Conservation (phyloP, 2,329 filamentous ascomycete species). For the Emergomyces pasteurianus region DNA sequence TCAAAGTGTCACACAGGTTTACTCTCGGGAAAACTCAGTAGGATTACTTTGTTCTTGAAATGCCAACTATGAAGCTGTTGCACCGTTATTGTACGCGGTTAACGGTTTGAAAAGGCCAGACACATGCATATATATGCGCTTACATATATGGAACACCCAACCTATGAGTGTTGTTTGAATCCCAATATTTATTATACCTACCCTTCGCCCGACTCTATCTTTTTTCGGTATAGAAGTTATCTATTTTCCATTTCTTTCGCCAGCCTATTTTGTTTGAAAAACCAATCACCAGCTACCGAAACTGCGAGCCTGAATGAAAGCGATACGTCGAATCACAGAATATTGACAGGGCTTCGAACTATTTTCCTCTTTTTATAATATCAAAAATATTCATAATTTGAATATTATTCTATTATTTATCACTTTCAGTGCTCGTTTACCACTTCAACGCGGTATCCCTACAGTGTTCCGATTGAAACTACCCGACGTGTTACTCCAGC, state of each 20-base stretch:
- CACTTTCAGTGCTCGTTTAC: background rate
- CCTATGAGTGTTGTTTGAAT: background rate
- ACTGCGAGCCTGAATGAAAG: background rate
- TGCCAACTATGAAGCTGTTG: background rate
- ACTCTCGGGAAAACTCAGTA: background rate
- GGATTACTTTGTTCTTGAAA: background rate
- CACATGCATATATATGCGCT: background rate
- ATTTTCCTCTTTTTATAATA: background rate
- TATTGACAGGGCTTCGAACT: background rate
- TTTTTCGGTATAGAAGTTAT: background rate
- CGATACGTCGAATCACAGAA: background rate
- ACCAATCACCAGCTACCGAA: background rate
- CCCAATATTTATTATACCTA: background rate
- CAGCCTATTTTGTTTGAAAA: too few relatives aligned
- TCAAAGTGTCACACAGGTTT: background rate
- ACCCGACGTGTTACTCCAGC: background rate
- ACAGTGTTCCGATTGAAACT: background rate
- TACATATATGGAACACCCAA: background rate
- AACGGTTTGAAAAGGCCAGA: background rate
- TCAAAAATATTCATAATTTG: background rate
- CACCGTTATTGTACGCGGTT: background rate
- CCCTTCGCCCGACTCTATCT: background rate
- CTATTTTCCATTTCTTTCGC: too few relatives aligned
- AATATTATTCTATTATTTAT: background rate
- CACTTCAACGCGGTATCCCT: background rate